Percentiles rank a stretch among this genome's conserved stretches.
Conservation (phyloP, 2,329 filamentous ascomycete genomes). For the Pseudocercospora fijiensis region DNA sequence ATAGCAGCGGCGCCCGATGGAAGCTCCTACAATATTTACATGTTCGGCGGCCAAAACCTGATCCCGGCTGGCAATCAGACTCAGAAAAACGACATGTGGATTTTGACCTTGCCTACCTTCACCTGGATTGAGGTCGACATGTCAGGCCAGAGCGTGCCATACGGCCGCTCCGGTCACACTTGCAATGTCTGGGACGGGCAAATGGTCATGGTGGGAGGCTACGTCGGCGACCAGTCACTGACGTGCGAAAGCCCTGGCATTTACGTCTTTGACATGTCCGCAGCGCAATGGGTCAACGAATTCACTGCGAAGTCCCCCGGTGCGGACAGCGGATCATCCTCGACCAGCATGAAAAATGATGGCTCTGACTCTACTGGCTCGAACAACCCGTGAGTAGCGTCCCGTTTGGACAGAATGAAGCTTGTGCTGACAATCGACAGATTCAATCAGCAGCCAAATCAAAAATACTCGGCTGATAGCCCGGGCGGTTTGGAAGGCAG, state of each 20-base stretch:
- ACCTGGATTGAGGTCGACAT: slow-evolving; percentile 70
- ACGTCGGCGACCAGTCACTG: slow-evolving; percentile 56
- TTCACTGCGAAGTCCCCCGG: slow-evolving; percentile 66
- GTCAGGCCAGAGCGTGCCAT: slow-evolving; percentile 48
- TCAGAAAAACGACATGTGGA: slow-evolving; percentile 74
- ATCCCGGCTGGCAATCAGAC: slow-evolving; percentile 59
- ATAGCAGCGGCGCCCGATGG: slow-evolving; percentile 64
- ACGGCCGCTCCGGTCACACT: slow-evolving; percentile 68
- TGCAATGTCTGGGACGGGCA: slow-evolving; percentile 78
- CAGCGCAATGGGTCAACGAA: slow-evolving; percentile 64
- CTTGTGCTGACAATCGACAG: slow-evolving; percentile 37
- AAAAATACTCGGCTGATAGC: slow-evolving; percentile 47
- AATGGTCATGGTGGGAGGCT: slow-evolving; percentile 76
- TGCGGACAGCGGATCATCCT: slow-evolving; percentile 24
- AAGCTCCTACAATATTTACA: slow-evolving; percentile 73
- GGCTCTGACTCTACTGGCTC: slow-evolving; percentile 14
- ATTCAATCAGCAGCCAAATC: slow-evolving; percentile 54
- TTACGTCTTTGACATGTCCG: slow-evolving; percentile 75
- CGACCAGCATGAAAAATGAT: slow-evolving; percentile 12
- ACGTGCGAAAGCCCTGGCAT: slow-evolving; percentile 67
- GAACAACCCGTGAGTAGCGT: slow-evolving; percentile 21
- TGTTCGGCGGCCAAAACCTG: slow-evolving; percentile 75
- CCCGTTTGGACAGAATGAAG: neutral
- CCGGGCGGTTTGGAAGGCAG: slow-evolving; percentile 58
- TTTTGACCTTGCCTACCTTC: slow-evolving; percentile 75